These are phyloP conservation scores for Przewalskia tangutica DNA, from an alignment of 257 asterid species.

Conservation along the genomic window DNA sequence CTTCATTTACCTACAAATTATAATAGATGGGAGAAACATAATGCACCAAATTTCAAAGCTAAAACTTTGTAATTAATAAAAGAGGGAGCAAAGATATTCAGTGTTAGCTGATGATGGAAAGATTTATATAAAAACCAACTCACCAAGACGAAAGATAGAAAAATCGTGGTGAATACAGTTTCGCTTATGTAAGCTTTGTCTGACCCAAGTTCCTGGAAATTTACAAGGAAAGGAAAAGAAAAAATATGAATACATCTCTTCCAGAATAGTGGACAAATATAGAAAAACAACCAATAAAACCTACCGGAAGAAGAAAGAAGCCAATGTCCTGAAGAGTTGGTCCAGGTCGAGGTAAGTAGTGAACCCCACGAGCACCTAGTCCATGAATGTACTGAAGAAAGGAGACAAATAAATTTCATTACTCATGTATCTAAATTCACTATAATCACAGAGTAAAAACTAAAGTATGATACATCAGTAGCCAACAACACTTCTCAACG, in stretches of 20 bases:
- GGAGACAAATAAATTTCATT: background rate
- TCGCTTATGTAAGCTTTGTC: conserved; percentile 87
- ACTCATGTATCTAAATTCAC: conserved; percentile 4
- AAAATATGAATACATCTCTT: background rate
- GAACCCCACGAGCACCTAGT: conserved; percentile 68
- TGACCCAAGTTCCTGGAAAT: conserved; percentile 75
- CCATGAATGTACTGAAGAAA: conserved; percentile 57
- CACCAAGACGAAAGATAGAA: conserved; percentile 72
- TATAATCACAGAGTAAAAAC: background rate
- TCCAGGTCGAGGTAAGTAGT: conserved; percentile 68
- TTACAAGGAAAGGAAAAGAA: conserved; percentile 4
- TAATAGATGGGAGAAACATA: background rate
- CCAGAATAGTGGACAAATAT: background rate
- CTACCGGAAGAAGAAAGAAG: conserved; percentile 80
- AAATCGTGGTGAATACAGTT: conserved; percentile 64
- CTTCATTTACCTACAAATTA: background rate
- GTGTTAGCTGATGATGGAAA: background rate
- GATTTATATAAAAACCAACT: conserved; percentile 15
- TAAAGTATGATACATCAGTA: background rate
- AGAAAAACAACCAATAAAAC: background rate
- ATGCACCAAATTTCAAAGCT: background rate
- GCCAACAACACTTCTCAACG: too few relatives aligned
- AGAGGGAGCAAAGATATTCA: background rate
- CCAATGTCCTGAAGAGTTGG: conserved; percentile 61
- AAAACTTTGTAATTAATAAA: background rate